phyloP scores from a whole-genome alignment of 2,329 filamentous ascomycete genomes.

The Apiospora hydei region DNA sequence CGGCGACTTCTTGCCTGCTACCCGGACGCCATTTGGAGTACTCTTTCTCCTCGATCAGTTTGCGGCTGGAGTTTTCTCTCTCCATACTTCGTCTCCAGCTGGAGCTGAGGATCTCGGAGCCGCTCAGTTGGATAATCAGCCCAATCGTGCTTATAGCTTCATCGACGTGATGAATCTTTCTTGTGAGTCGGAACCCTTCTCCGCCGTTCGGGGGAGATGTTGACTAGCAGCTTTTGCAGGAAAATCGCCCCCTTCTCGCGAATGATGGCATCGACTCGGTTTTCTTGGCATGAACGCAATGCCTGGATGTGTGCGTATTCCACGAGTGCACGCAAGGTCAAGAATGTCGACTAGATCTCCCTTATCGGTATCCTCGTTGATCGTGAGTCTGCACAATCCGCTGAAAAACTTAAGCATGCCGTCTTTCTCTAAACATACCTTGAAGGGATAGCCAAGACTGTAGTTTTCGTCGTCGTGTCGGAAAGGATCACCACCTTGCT shows the following conservation, averaged over 20 bases:
- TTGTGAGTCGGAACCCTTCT: too few relatives aligned
- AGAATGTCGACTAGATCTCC: background rate
- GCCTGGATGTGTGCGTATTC: background rate
- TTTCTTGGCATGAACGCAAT: background rate
- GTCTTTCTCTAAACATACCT: too few relatives aligned
- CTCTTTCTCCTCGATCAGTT: too few relatives aligned
- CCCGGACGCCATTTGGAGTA: too few relatives aligned
- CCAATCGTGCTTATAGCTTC: background rate
- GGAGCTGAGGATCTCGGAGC: background rate
- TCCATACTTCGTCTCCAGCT: background rate
- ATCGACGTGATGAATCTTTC: background rate
- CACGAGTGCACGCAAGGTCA: background rate
- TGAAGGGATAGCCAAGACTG: too few relatives aligned
- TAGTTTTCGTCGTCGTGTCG: too few relatives aligned
- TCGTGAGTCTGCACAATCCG: background rate
- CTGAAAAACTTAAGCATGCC: too few relatives aligned
- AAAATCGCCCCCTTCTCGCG: background rate
- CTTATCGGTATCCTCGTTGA: background rate
- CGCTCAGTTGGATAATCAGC: background rate
- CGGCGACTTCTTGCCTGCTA: too few relatives aligned
- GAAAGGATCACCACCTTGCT: too few relatives aligned
- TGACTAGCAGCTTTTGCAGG: background rate
- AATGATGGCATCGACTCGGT: background rate
- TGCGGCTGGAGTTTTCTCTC: too few relatives aligned
- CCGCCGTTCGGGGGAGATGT: background rate